These are phyloP conservation scores for Coniophora puteana DNA, from an alignment of 1,284 basidiomycete species.

Conservation along the genomic window DNA sequence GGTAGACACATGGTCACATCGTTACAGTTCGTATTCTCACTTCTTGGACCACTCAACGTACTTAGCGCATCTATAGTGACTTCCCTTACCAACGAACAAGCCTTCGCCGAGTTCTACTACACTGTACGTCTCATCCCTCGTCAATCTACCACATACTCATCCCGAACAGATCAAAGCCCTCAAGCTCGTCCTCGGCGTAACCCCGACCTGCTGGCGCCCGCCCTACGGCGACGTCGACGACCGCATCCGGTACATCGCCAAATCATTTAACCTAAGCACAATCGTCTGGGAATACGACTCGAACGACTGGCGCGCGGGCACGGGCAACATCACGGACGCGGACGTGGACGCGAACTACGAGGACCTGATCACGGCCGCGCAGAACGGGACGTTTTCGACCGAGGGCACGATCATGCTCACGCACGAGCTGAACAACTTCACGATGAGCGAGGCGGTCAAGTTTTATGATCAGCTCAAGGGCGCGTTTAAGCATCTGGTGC, in stretches of 20 bases:
- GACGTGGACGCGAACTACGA: slow-evolving; percentile 14
- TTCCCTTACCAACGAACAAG: slow-evolving; percentile 60
- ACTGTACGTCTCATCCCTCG: slow-evolving; percentile 27
- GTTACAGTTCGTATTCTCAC: slow-evolving; percentile 37
- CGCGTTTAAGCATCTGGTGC: slow-evolving; percentile 42
- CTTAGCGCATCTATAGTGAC: slow-evolving; percentile 42
- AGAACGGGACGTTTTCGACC: slow-evolving; percentile 14
- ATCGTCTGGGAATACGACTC: slow-evolving; percentile 17
- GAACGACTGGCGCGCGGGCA: slow-evolving; percentile 10
- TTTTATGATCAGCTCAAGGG: slow-evolving; percentile 25
- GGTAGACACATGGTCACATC: slow-evolving; percentile 50
- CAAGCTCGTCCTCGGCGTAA: slow-evolving; percentile 51
- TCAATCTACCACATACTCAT: not conserved
- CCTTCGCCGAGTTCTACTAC: slow-evolving; percentile 77
- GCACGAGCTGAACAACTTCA: slow-evolving; percentile 24
- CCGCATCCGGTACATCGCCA: slow-evolving; percentile 49
- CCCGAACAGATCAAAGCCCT: slow-evolving; percentile 37
- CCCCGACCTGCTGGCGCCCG: slow-evolving; percentile 61
- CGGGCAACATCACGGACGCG: slow-evolving; percentile 3
- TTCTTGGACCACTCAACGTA: too few species aligned
- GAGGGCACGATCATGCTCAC: slow-evolving; percentile 38
- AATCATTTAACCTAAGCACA: slow-evolving; percentile 34
- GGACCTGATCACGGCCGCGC: slow-evolving; percentile 7
- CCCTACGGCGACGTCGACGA: slow-evolving; percentile 40
- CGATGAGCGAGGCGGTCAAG: slow-evolving; percentile 22